Evolutionary conservation across 1,139 yeast species (phyloP).

Genomic region (Candida gigantensis): DNA sequence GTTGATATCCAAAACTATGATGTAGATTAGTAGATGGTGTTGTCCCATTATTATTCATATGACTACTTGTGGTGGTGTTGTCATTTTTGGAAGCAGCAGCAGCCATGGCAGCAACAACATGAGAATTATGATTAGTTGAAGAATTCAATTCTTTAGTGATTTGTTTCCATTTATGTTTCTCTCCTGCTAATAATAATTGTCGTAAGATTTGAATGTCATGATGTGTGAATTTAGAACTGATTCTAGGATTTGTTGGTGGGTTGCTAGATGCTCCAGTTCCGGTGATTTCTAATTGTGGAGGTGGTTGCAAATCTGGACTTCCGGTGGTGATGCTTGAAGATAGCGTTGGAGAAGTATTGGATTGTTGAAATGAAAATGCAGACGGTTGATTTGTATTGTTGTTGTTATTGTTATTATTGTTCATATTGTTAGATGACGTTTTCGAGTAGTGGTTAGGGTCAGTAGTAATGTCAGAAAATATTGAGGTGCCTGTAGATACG

Average conservation of each 20-base stretch:
- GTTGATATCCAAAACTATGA: slow-evolving; percentile 6
- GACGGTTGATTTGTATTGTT: slow-evolving; percentile 1
- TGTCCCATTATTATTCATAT: slow-evolving; percentile 11
- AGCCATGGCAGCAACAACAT: slow-evolving; percentile 20
- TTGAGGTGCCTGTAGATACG: slow-evolving; percentile 1
- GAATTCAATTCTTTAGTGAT: slow-evolving; percentile 45
- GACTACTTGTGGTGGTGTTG: slow-evolving; percentile 4
- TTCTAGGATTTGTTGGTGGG: slow-evolving; percentile 13
- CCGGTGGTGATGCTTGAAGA: not conserved
- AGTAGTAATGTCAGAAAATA: slow-evolving; percentile 5
- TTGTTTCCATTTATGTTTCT: slow-evolving; percentile 50
- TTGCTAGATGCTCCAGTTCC: slow-evolving; percentile 18
- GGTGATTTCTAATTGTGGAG: slow-evolving; percentile 8
- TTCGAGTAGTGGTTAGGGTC: not conserved
- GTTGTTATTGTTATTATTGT: not conserved
- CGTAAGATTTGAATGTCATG: slow-evolving; percentile 42
- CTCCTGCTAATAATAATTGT: slow-evolving; percentile 43
- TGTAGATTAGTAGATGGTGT: slow-evolving; percentile 6
- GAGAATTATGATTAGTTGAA: slow-evolving; percentile 15
- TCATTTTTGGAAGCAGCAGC: slow-evolving; percentile 4
- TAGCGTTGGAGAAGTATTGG: not conserved
- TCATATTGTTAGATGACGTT: not conserved
- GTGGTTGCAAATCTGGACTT: slow-evolving; percentile 1
- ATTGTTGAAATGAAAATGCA: slow-evolving; percentile 4
- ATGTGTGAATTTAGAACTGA: slow-evolving; percentile 30